phyloP scores from a whole-genome alignment of 805 yeast species.

The Hanseniaspora clermontiae region DNA sequence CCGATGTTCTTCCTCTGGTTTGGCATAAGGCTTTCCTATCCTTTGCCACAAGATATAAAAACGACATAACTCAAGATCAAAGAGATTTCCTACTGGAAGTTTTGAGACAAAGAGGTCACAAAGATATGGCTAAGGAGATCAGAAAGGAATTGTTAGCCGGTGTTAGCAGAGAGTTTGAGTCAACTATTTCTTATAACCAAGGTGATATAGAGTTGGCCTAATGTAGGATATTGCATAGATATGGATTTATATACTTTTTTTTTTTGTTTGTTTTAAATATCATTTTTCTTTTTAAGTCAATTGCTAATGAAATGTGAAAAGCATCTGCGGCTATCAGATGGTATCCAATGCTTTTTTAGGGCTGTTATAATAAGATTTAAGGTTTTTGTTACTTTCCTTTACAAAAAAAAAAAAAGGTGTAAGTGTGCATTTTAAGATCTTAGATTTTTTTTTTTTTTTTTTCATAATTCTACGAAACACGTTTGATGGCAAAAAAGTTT shows the following conservation, averaged over 20 bases:
- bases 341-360: too few species aligned
- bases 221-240: neutral
- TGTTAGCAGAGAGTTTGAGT: conserved; percentile 41
- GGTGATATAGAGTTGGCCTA: conserved; percentile 9
- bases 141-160: conserved; percentile 90
- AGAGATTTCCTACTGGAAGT: conserved; percentile 87
- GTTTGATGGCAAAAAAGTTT: neutral
- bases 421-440: too few species aligned
- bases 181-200: conserved; percentile 19
- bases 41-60: conserved; percentile 91
- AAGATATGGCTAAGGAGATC: conserved; percentile 81
- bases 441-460: too few species aligned
- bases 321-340: too few species aligned
- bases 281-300: too few species aligned
- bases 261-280: neutral
- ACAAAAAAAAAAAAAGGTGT: too few species aligned
- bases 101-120: conserved; percentile 78
- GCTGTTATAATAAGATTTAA: too few species aligned
- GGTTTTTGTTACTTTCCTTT: too few species aligned
- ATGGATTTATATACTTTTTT: neutral
- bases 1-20: conserved; percentile 63
- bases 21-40: conserved; percentile 96
- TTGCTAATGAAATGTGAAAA: too few species aligned
- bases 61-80: conserved; percentile 97
- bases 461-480: too few species aligned